Evolutionary conservation across 345 rosid genomes (phyloP), one percentile per base, ranked within the genome.

Genomic region (Gynandropsis gynandra): DNA sequence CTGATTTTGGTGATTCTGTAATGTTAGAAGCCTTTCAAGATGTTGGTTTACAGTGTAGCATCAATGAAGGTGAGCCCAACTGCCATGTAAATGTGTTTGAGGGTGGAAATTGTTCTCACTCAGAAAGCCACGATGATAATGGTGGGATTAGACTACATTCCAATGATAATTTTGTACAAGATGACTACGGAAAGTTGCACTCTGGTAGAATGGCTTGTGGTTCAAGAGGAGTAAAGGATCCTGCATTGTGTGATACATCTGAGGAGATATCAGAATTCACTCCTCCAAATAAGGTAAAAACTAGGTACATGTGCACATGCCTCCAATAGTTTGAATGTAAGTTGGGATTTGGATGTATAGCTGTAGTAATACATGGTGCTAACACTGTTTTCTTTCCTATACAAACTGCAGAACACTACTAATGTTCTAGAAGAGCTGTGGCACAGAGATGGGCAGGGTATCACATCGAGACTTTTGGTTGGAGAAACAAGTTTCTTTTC

Each of bases 401-500:
- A 5, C 29, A 24, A 24, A 24, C 29, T 24, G 29, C 64, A 46
- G 50, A 59, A 69, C 84, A 76, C 62, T 62, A 55, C 42, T 33
- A 74, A 63, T 52, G 56, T 56, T 60, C 52, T 61, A 42, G 66
- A n/a, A n/a, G n/a, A n/a, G n/a, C n/a, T n/a, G n/a, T n/a, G n/a
- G n/a, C n/a, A n/a, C n/a, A n/a, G n/a, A n/a, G n/a, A 2, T 24
- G 29, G 29, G 29, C 29, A 24, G 29, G 29, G 29, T 24, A 5
- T 24, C 39, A 14, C 69, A 42, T 58, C 58, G 0, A 70, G 62
- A 16, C 50, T 50, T 58, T 82, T 71, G 72, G 47, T 61, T 40
- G 62, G 50, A 7, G 80, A 80, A 66, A 74, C 77, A 47, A 83
- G 90, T 71, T 77, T 47, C 67, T 68, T 83, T 43, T 75, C 86